Evolutionary conservation across 1,284 basidiomycete species (phyloP), one percentile per base, ranked within the genome.

Genomic region (Trichosporon ovoides): DNA sequence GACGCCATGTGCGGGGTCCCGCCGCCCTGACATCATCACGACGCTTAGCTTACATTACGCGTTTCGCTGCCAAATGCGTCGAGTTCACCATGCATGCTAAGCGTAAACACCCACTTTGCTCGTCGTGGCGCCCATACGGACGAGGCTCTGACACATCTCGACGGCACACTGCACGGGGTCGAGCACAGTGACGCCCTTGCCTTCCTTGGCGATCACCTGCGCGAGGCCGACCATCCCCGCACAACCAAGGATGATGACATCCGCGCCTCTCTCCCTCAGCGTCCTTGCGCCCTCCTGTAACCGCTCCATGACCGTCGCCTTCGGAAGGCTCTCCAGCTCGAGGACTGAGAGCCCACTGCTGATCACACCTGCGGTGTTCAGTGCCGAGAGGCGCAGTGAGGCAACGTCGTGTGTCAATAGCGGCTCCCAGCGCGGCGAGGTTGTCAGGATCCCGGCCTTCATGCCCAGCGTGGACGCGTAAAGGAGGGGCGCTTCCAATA

Each of bases 161-260:
- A 77, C 64, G 1, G 73, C 78, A 13, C 70, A 74, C 43, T 70
- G 62, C 9, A 80, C 80, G 1, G 80, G 80, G 67, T 82, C 80
- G 5, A 83, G 65, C 19, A 83, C 77, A 24, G 63, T 65, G 14
- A 82, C 71, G 3, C 68, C 69, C 1, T 62, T 63, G 35, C 71
- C 63, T 2, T 66, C 68, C 20, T 69, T 66, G 16, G 68, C 62
- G 1, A 82, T 73, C 2, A 76, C 76, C 22, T 67, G 64, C 49
- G 79, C 78, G 72, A 82, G 77, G 7, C 80, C 81, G 0, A 76
- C 78, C 80, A 83, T 82, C 3, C 79, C 81, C 22, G 81, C 81
- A 58, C 81, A 82, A 0, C 82, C 81, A 51, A 82, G 72, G 46
- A 80, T 67, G 49, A 83, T 77, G 10, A 77, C 77, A 43, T 78